These are phyloP conservation scores for Triglochin maritima DNA, from an alignment of 106 monocot species.

Conservation along the genomic window DNA sequence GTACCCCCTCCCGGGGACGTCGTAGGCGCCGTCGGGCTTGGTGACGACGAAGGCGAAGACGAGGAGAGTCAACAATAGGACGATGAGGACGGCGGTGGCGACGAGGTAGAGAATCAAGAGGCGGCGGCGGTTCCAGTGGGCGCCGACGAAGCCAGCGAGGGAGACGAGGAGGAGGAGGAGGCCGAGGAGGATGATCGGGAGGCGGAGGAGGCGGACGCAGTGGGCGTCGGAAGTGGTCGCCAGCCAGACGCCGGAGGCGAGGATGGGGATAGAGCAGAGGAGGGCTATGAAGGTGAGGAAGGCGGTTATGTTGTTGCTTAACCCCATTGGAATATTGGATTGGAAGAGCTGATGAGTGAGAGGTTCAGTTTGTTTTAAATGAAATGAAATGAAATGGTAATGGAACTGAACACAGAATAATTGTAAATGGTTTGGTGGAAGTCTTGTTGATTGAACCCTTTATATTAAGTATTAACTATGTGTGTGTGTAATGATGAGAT, in stretches of 20 bases:
- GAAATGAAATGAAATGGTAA: no score
- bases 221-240: conserved; percentile 41
- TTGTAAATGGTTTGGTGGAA: no score
- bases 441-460: no score
- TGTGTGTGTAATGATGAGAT: no score
- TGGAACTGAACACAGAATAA: no score
- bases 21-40: conserved; percentile 36
- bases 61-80: conserved; percentile 52
- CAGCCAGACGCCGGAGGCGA: conserved; percentile 73
- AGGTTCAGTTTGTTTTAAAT: no score
- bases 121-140: conserved; percentile 62
- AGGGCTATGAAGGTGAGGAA: conserved; percentile 61
- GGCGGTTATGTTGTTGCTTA: conserved; percentile 78
- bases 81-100: conserved; percentile 74
- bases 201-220: conserved; percentile 56
- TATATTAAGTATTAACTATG: no score
- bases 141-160: conserved; percentile 85
- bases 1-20: conserved; percentile 51
- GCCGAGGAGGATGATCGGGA: conserved; percentile 77
- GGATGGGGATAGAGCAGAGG: conserved; percentile 74
- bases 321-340: conserved; percentile 28
- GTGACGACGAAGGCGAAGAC: conserved; percentile 80
- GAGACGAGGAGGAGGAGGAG: conserved; percentile 80
- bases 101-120: conserved; percentile 77
- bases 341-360: no score